These are phyloP conservation scores for Talaromyces adpressus DNA, from an alignment of 495 filamentous ascomycete species.

Conservation along the genomic window DNA sequence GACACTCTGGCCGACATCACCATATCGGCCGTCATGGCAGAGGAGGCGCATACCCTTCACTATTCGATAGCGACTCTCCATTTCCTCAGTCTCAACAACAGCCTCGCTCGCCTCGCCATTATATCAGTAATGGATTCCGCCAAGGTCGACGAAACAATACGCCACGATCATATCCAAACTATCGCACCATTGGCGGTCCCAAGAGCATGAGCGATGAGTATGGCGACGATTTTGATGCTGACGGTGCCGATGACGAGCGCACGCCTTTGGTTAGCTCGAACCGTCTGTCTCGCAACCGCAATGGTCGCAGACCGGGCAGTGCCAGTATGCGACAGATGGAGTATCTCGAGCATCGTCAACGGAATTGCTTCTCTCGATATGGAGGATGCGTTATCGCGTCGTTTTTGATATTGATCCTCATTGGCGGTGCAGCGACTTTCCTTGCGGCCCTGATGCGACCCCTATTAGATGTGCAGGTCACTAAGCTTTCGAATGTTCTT, in stretches of 20 bases:
- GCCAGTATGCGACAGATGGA: conserved; percentile 67
- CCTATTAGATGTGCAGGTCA: conserved; percentile 64
- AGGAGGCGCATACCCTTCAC: conserved; percentile 57
- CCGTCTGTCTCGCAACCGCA: conserved; percentile 54
- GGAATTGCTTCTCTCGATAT: conserved; percentile 61
- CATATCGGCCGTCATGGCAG: conserved; percentile 70
- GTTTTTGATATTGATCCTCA: conserved; percentile 65
- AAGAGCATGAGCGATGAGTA: conserved; percentile 51
- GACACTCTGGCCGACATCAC: conserved; percentile 62
- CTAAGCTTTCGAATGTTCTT: conserved; percentile 78
- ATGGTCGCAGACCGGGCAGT: conserved; percentile 49
- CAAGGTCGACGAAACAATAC: conserved; percentile 27
- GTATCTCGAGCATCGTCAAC: conserved; percentile 59
- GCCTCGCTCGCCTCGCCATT: conserved; percentile 58
- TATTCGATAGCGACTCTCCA: conserved; percentile 75
- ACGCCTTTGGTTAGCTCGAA: conserved; percentile 72
- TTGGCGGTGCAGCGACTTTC: conserved; percentile 77
- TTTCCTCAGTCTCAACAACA: conserved; percentile 43
- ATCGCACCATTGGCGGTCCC: conserved; percentile 35
- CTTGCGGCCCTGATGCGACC: conserved; percentile 87
- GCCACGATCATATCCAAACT: conserved; percentile 26
- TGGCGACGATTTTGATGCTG: conserved; percentile 60
- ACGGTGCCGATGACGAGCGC: conserved; percentile 84
- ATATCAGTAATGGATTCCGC: conserved; percentile 27
- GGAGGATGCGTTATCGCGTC: conserved; percentile 73